Evolutionary conservation across 1,284 basidiomycete species (phyloP).

Genomic region (Leccinum proliferum): DNA sequence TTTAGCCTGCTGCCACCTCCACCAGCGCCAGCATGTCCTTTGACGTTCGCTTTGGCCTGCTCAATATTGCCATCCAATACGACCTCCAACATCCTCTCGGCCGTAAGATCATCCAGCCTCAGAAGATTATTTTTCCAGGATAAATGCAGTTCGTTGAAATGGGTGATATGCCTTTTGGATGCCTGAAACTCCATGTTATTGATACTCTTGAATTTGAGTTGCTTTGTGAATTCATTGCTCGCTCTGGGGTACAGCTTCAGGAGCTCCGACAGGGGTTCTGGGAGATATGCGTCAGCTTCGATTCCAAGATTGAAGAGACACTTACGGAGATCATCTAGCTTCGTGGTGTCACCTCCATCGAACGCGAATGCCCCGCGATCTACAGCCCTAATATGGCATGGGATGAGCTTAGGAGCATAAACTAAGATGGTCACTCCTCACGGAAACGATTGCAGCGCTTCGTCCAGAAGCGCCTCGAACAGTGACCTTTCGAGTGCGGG

Average conservation of each 20-base stretch:
- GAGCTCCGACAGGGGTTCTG: constrained; percentile 15
- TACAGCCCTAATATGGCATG: constrained; percentile 10
- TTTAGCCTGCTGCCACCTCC: background rate
- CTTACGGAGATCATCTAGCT: constrained; percentile 9
- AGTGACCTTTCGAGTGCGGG: constrained; percentile 11
- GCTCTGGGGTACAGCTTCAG: constrained; percentile 18
- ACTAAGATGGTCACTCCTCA: constrained; percentile 9
- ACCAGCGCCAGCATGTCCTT: background rate
- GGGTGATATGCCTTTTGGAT: constrained; percentile 22
- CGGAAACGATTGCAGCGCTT: constrained; percentile 21
- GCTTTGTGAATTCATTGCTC: constrained; percentile 5
- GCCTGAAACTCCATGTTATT: constrained; percentile 7
- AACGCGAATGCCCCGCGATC: constrained; percentile 13
- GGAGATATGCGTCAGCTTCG: background rate
- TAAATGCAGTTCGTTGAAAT: constrained; percentile 14
- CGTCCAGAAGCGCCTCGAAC: constrained; percentile 22
- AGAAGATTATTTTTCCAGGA: background rate
- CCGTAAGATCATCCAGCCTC: constrained; percentile 7
- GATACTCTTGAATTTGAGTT: background rate
- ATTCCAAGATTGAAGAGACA: background rate
- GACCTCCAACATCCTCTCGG: constrained; percentile 10
- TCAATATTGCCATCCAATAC: constrained; percentile 8
- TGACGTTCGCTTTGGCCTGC: constrained; percentile 3
- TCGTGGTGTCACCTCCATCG: background rate
- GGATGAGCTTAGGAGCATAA: background rate